These are phyloP conservation scores for Daldinia eschscholtzii DNA, from an alignment of 2,329 filamentous ascomycete genomes.

Conservation along the genomic window DNA sequence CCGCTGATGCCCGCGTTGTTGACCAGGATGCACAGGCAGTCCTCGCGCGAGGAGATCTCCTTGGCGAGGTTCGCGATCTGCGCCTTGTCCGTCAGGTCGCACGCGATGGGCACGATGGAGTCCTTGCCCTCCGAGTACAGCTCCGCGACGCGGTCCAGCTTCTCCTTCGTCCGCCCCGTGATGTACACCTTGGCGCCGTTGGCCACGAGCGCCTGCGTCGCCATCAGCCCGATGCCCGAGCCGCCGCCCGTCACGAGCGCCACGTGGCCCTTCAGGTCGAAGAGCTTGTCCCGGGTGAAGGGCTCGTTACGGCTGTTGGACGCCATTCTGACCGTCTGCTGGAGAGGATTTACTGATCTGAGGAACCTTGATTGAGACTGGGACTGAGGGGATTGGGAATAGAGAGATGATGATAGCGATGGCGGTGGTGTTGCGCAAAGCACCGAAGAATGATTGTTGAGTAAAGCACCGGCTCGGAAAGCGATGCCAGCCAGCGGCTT, in stretches of 20 bases:
- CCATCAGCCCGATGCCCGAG: constrained; percentile 77
- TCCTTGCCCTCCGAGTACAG: constrained; percentile 66
- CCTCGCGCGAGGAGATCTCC: constrained; percentile 67
- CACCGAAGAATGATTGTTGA: constrained; percentile 5
- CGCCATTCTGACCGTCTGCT: constrained; percentile 44
- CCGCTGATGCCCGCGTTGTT: constrained; percentile 77
- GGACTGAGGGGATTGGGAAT: constrained; percentile 3
- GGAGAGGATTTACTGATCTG: constrained; percentile 4
- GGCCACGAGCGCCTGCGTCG: constrained; percentile 73
- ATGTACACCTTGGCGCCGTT: constrained; percentile 80
- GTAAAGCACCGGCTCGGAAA: constrained; percentile 18
- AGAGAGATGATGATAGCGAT: constrained; percentile 13
- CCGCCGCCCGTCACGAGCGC: constrained; percentile 65
- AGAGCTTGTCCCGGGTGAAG: constrained; percentile 56
- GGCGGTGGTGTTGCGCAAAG: constrained; percentile 12
- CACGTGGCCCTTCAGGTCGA: constrained; percentile 59
- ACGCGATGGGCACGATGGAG: constrained; percentile 71
- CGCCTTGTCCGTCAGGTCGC: constrained; percentile 73
- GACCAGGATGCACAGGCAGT: constrained; percentile 72
- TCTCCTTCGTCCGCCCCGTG: constrained; percentile 72
- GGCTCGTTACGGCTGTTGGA: constrained; percentile 48
- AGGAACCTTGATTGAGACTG: neutral
- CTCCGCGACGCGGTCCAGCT: constrained; percentile 70
- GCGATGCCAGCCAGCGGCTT: constrained; percentile 28
- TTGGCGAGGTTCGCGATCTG: constrained; percentile 69